These are phyloP conservation scores for Podospora anserina DNA, from an alignment of 495 filamentous ascomycete species.

Conservation along the genomic window DNA sequence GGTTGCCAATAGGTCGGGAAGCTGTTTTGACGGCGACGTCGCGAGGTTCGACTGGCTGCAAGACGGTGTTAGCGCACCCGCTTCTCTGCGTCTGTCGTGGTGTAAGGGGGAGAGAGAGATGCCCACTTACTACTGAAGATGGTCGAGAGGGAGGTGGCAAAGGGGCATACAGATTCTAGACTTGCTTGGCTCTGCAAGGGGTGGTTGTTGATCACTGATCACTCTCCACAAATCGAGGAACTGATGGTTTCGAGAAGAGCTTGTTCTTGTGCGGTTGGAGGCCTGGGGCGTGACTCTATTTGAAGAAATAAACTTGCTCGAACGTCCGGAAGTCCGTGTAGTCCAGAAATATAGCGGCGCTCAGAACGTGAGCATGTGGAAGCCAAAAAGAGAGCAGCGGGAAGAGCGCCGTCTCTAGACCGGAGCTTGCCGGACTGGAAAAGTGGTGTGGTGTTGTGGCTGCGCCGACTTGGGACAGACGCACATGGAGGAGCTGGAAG, in stretches of 20 bases:
- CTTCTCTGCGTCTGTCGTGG: not conserved
- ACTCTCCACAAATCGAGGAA: not conserved
- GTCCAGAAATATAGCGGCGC: not conserved
- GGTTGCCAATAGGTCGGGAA: not conserved
- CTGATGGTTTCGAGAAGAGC: not conserved
- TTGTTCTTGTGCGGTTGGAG: not conserved
- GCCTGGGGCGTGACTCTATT: not conserved
- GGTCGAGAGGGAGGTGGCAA: not conserved
- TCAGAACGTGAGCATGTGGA: not conserved
- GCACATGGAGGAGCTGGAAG: not conserved
- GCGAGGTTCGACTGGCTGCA: not conserved
- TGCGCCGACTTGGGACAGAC: not conserved
- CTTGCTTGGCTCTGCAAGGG: not conserved
- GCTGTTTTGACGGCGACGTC: not conserved
- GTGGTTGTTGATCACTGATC: not conserved
- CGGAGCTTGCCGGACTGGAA: not conserved
- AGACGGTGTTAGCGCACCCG: not conserved
- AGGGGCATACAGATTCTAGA: not conserved
- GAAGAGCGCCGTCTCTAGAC: not conserved
- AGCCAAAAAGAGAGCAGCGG: not conserved
- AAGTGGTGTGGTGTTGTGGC: not conserved
- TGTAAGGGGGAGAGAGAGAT: not conserved
- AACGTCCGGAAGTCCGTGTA: not conserved
- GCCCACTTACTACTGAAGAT: not conserved
- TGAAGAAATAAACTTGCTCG: not conserved